Conservation (phyloP, 768 basidiomycete genomes). For the Xanthoconium purpureum region DNA sequence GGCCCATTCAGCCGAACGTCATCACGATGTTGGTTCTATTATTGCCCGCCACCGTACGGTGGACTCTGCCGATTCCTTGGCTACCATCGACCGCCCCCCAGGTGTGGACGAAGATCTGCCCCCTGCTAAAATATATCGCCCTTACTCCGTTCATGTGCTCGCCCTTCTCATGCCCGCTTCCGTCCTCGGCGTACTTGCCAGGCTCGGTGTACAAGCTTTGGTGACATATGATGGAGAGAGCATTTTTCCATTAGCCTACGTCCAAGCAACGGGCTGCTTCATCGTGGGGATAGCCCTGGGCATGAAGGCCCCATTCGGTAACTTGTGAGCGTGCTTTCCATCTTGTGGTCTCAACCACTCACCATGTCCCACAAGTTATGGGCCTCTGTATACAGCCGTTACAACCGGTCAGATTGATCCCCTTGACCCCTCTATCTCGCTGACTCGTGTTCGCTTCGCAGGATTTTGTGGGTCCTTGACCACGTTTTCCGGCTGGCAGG, state of each 20-base stretch:
- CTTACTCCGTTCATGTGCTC: slow-evolving; percentile 62
- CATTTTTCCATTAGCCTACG: slow-evolving; percentile 82
- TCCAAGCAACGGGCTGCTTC: slow-evolving; percentile 84
- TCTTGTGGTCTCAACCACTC: slow-evolving; percentile 5
- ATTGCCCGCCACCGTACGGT: slow-evolving; percentile 35
- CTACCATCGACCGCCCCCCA: slow-evolving; percentile 42
- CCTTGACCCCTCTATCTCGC: background rate
- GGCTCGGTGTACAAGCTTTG: slow-evolving; percentile 76
- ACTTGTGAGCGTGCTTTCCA: slow-evolving; percentile 54
- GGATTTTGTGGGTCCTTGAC: slow-evolving; percentile 96
- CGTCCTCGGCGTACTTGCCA: slow-evolving; percentile 80
- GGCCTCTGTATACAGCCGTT: slow-evolving; percentile 81
- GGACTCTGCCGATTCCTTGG: slow-evolving; percentile 38
- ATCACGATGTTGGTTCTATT: slow-evolving; percentile 32
- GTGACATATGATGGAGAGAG: slow-evolving; percentile 68
- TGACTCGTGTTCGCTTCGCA: slow-evolving; percentile 21
- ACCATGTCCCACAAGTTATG: slow-evolving; percentile 54
- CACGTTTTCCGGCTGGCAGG: slow-evolving; percentile 95
- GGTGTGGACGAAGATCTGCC: slow-evolving; percentile 33
- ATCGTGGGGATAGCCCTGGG: slow-evolving; percentile 83
- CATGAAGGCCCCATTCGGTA: slow-evolving; percentile 67
- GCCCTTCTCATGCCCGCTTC: slow-evolving; percentile 75
- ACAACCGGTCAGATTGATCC: slow-evolving; percentile 63
- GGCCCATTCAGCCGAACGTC: slow-evolving; percentile 6
- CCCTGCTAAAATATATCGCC: slow-evolving; percentile 39